These are phyloP conservation scores for Chiua virens DNA, from an alignment of 768 basidiomycete genomes.

Conservation along the genomic window DNA sequence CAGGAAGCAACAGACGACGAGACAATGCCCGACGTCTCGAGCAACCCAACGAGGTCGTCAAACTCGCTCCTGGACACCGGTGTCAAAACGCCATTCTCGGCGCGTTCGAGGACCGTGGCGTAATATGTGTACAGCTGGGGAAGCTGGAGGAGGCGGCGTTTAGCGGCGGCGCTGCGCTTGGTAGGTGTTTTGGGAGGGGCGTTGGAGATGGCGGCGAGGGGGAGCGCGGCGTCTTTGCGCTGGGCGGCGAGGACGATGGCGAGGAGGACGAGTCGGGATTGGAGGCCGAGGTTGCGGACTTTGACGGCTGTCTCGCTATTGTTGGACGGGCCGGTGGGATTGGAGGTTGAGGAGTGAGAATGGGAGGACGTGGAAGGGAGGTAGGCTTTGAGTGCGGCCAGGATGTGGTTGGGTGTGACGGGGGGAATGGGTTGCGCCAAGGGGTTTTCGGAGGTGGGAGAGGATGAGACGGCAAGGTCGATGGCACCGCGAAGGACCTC, in stretches of 20 bases:
- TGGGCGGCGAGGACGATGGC: slow-evolving; percentile 62
- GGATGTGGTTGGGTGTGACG: slow-evolving; percentile 67
- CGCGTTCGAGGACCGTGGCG: slow-evolving; percentile 52
- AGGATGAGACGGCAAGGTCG: slow-evolving; percentile 54
- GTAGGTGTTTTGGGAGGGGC: slow-evolving; percentile 41
- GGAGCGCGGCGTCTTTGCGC: slow-evolving; percentile 57
- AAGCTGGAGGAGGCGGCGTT: slow-evolving; percentile 49
- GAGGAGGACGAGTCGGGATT: slow-evolving; percentile 70
- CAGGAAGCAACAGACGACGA: slow-evolving; percentile 35
- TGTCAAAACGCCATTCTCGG: slow-evolving; percentile 53
- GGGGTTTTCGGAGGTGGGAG: slow-evolving; percentile 19
- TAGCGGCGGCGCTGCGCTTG: slow-evolving; percentile 49
- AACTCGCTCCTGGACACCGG: slow-evolving; percentile 78
- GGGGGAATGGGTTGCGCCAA: slow-evolving; percentile 37
- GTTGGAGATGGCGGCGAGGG: slow-evolving; percentile 42
- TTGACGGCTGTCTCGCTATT: slow-evolving; percentile 67
- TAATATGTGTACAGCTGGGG: slow-evolving; percentile 68
- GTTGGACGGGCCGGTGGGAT: slow-evolving; percentile 21
- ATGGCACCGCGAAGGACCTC: slow-evolving; percentile 82
- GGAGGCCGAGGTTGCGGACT: slow-evolving; percentile 68
- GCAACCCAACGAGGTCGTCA: slow-evolving; percentile 62
- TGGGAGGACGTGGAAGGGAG: slow-evolving; percentile 40
- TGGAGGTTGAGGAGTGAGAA: slow-evolving; percentile 10
- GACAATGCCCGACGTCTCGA: slow-evolving; percentile 74
- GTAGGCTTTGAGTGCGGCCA: slow-evolving; percentile 74